These are phyloP conservation scores for Madurella fahalii DNA, from an alignment of 2,329 filamentous ascomycete genomes.

Conservation along the genomic window DNA sequence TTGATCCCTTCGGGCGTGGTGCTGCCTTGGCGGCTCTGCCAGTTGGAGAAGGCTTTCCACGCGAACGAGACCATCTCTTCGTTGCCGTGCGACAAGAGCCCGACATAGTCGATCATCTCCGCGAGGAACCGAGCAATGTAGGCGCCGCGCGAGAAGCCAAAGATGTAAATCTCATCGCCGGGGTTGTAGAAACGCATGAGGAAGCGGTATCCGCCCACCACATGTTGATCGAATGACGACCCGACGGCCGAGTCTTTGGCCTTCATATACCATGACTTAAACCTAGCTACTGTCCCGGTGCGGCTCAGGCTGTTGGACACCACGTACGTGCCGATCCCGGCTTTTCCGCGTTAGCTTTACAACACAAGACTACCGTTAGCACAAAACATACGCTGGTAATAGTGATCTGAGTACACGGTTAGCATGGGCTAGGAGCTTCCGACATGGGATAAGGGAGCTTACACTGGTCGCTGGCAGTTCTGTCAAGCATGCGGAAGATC, in stretches of 20 bases:
- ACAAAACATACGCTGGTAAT: conserved; percentile 53
- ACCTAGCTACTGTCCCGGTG: conserved; percentile 50
- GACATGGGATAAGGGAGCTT: conserved; percentile 19
- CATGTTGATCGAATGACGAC: conserved; percentile 75
- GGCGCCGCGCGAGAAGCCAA: conserved; percentile 68
- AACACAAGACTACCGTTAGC: neutral
- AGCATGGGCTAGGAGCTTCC: neutral
- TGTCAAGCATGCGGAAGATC: conserved; percentile 66
- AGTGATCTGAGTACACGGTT: conserved; percentile 41
- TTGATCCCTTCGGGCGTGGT: conserved; percentile 33
- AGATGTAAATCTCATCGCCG: conserved; percentile 65
- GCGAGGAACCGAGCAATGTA: conserved; percentile 73
- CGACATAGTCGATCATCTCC: conserved; percentile 81
- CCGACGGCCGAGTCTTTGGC: conserved; percentile 77
- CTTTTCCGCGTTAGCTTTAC: conserved; percentile 29
- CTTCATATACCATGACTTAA: conserved; percentile 65
- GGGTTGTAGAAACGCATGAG: conserved; percentile 68
- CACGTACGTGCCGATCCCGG: conserved; percentile 71
- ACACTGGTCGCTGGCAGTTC: conserved; percentile 58
- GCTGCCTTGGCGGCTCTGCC: conserved; percentile 56
- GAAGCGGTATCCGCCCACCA: conserved; percentile 78
- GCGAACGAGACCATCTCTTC: conserved; percentile 82
- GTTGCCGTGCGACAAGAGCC: conserved; percentile 74
- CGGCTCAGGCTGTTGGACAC: conserved; percentile 56
- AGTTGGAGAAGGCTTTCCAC: conserved; percentile 76